Evolutionary conservation across 441 rosid species (phyloP), one percentile per base, ranked within the genome.

Genomic region (Geranium incanum): DNA sequence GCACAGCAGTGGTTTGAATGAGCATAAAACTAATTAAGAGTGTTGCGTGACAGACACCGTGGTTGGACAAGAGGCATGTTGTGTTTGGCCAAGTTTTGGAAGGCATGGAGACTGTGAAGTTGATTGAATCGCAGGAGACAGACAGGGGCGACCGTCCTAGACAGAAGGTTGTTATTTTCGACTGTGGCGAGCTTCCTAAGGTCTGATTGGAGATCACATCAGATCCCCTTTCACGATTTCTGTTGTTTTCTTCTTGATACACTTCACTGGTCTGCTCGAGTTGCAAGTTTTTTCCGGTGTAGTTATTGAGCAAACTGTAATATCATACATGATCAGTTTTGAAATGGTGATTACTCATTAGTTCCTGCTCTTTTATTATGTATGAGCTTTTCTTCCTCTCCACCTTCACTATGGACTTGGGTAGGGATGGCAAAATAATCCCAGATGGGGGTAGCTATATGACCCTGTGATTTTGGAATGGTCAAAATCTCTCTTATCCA

Each of bases 81-180:
- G 97, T 95, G 70, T 95, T 95, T 4, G 97, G 98, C 55, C 98
- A 93, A 84, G 95, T 95, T 38, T 63, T 93, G 77, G 98, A 95
- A 81, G 99, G 99, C 74, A 87, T 95, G 92, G 97, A 93, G 68
- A 77, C 87, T 12, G 97, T 93, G 21, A 88, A 78, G 86, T 81
- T 90, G 71, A 84, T 93, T 5, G 98, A 95, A 76, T 89, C 89
- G 0, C 92, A 87, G 72, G 97, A 93, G 78, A 95, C 99, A 0
- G 97, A 93, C 80, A 82, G 97, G 83, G 98, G 97, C 16, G 99
- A 95, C 88, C 91, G 95, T 64, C 97, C 98, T 67, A 80, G 84
- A 70, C 93, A 93, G 86, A 88, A 84, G 85, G 96, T 93, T 50
- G 77, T 84, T 13, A 81, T 95, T 18, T 82, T 84, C 38, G 98